Base-by-base conservation (phyloP, 2,329 filamentous ascomycete species). In the Clonostachys sp. region DNA sequence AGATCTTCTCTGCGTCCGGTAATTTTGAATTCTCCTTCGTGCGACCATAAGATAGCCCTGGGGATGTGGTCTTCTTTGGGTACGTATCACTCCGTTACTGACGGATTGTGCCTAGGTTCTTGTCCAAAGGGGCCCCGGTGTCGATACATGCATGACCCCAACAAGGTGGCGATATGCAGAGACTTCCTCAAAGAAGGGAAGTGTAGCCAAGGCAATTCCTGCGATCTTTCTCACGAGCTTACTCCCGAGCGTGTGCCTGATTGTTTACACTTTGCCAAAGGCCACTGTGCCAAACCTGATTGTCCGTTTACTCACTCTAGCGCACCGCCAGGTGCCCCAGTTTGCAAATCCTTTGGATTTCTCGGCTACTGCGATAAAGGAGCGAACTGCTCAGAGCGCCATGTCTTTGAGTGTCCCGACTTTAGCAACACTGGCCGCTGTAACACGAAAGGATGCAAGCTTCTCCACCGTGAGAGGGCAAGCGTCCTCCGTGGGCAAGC, bases 361-460 rank as follows among this genome's bases (percentile, higher is more conserved):
- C 80, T 91, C 60, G 92, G 94, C 46, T 97, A 91, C 67, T 97
- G 94, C 72, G 84, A 87, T 51, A 88, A 87, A 63, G 94, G 92
- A 51, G 77, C 79, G 48, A 69, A 76, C 47, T 97, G 94, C 68
- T 69, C 81, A 50, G 83, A 94, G 53, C 86, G 91, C 51, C 94
- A 99, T 72, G 86, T 92, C 49, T 86, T 87, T 69, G 92, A 97
- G 67, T 97, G 94, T 67, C 92, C 94, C 52, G 88, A 95, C 65
- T 96, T 95, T 74, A 89, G 89, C 78, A 95, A 96, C 70, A 89
- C 81, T 51, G 92, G 92, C 59, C 74, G 77, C 52, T 99, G 94
- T 80, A 84, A 83, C 64, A 83, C 80, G 64, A 83, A 85, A 67
- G 84, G 85, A 55, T 97, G 92, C 74, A 87, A 86, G 63, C 79